Percentiles rank a stretch among this genome's conserved stretches.
Evolutionary conservation across 2,329 filamentous ascomycete genomes (phyloP).

Genomic region (Hymenoscyphus occultus): DNA sequence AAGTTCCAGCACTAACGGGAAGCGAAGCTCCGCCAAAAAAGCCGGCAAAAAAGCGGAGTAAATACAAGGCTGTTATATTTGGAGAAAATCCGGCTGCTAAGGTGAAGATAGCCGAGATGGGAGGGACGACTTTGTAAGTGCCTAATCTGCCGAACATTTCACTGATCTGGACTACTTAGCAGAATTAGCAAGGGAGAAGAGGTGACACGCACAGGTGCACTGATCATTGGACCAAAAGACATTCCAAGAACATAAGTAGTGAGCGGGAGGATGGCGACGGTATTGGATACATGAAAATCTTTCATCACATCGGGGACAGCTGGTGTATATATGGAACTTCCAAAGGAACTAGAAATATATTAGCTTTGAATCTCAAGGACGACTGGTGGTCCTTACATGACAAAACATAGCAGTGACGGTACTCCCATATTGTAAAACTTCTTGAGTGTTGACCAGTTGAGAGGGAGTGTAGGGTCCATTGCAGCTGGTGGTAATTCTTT

Average conservation of each 20-base stretch:
- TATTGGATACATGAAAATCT: slow-evolving; percentile 53
- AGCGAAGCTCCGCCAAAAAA: slow-evolving; percentile 37
- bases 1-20: slow-evolving; percentile 18
- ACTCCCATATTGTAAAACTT: slow-evolving; percentile 5
- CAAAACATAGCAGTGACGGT: slow-evolving; percentile 5
- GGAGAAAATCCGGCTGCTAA: slow-evolving; percentile 52
- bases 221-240: slow-evolving; percentile 56
- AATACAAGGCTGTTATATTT: slow-evolving; percentile 48
- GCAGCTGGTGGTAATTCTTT: not conserved
- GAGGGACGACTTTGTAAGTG: slow-evolving; percentile 48
- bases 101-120: slow-evolving; percentile 52
- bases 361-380: not conserved
- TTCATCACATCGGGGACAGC: slow-evolving; percentile 45
- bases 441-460: slow-evolving; percentile 1
- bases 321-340: slow-evolving; percentile 53
- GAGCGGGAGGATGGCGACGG: slow-evolving; percentile 54
- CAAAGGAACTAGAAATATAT: slow-evolving; percentile 45
- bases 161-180: slow-evolving; percentile 39
- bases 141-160: slow-evolving; percentile 55
- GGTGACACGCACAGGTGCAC: slow-evolving; percentile 43
- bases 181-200: not conserved
- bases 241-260: slow-evolving; percentile 59
- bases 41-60: slow-evolving; percentile 56
- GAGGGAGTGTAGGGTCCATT: slow-evolving; percentile 8
- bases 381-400: not conserved